Evolutionary conservation across 208 protist species (phyloP).

Genomic region (Tritrichomonas foetus): DNA sequence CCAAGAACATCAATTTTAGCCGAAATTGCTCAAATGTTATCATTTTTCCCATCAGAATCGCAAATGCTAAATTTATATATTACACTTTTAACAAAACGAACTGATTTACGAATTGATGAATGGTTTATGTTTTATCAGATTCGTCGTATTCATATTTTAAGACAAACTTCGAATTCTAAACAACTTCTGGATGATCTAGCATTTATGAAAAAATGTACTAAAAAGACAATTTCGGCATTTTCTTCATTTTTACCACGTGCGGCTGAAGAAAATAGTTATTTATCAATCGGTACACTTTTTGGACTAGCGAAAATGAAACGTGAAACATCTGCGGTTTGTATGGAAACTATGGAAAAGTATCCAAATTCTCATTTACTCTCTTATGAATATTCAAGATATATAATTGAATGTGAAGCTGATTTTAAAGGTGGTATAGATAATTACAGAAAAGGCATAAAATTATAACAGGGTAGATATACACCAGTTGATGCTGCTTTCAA

Average conservation of each 20-base stretch:
- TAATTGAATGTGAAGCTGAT: conserved; percentile 1
- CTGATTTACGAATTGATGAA: not conserved
- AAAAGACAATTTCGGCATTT: no score
- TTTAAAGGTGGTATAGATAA: not conserved
- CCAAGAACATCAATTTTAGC: not conserved
- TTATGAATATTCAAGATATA: not conserved
- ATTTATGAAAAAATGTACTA: not conserved
- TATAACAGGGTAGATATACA: not conserved
- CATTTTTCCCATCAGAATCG: not conserved
- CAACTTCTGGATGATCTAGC: not conserved
- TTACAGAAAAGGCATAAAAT: not conserved
- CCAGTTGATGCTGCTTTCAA: not conserved
- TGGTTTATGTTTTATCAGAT: not conserved
- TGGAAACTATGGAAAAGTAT: conserved; percentile 19
- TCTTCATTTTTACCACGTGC: not conserved
- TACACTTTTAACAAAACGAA: not conserved
- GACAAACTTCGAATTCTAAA: not conserved
- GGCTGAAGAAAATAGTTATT: not conserved
- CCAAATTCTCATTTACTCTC: not conserved
- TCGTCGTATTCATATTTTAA: not conserved
- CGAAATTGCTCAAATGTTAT: not conserved
- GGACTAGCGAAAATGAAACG: not conserved
- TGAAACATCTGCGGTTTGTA: not conserved
- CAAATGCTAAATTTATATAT: not conserved
- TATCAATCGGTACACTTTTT: not conserved